Base-by-base conservation (phyloP, 768 basidiomycete species). In the Hypholoma sublateritium region DNA sequence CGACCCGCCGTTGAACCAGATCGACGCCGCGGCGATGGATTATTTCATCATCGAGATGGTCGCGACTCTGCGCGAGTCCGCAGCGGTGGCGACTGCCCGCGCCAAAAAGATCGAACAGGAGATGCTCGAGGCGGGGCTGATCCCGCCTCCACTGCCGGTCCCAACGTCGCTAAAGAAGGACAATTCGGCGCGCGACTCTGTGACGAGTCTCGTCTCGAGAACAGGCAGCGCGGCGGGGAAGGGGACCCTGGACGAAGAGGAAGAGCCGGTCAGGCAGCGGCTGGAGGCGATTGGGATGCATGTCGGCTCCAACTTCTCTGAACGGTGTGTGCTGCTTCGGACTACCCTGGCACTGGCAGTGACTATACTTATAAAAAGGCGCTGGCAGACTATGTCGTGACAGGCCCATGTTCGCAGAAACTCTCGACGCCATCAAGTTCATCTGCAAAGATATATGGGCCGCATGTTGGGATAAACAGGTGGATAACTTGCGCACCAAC, bases 361-460 rank as follows among this genome's bases (percentile, higher is more conserved):
- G 24, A 13, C 19, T 41, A 42, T 57, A 24, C 36, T 61, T 52
- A 52, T 57, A 55, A 56, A 45, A 50, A 62, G 50, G 35, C 43
- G 19, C 43, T 50, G 24, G 14, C 64, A 96, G 95, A 60, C 69
- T 96, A 56, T 89, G 88, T 67, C 81, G 88, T 35, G 87, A 92
- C 59, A 78, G 87, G 62, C 76, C 84, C 32, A 78, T 91, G 52
- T 91, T 96, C 56, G 71, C 84, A 0, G 90, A 95, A 67, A 89
- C 93, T 0, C 78, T 98, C 6, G 95, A 98, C 59, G 87, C 84
- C 9, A 87, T 98, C 74, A 97, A 98, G 70, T 97, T 97, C 66
- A 81, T 98, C 56, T 98, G 95, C 76, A 98, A 98, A 67, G 95
- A 98, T 55, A 74, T 98, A n/a, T 98, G 95, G 92, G 77, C 84